Conservation (phyloP, 495 filamentous ascomycete species). For the Annulohypoxylon moriforme region DNA sequence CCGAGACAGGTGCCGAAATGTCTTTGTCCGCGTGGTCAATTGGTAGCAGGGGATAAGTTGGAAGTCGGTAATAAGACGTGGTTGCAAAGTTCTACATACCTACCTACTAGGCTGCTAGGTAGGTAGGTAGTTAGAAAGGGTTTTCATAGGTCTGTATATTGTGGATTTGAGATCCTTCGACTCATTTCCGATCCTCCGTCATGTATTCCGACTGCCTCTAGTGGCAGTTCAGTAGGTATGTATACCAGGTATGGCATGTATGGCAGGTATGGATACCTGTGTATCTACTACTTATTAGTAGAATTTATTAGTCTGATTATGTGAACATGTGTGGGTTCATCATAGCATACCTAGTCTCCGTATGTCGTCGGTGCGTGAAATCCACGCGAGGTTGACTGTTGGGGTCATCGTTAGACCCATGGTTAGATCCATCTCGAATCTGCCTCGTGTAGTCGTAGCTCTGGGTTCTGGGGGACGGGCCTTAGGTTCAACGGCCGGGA, state of each 20-base stretch:
- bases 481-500: constrained; percentile 19
- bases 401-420: constrained; percentile 8
- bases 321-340: too few relatives aligned
- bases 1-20: constrained; percentile 31
- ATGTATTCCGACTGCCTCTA: constrained; percentile 18
- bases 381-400: constrained; percentile 27
- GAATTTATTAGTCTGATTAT: not conserved
- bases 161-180: constrained; percentile 25
- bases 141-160: constrained; percentile 1
- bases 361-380: constrained; percentile 17
- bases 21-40: constrained; percentile 15
- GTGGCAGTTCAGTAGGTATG: constrained; percentile 1
- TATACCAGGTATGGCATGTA: not conserved
- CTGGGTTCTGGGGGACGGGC: constrained; percentile 25
- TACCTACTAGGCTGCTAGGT: not conserved
- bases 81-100: constrained; percentile 6
- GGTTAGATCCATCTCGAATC: constrained; percentile 6
- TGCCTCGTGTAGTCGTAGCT: constrained; percentile 28
- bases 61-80: constrained; percentile 14
- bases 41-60: not conserved
- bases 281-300: not conserved
- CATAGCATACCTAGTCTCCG: not conserved
- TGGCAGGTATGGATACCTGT: not conserved
- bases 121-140: not conserved
- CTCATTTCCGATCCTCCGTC: constrained; percentile 33